A percentile compares a stretch with the other conserved stretches of the same genome.
These are phyloP conservation scores for Podila verticillata DNA, from an alignment of 192 early-diverging fungal species.

Conservation along the genomic window DNA sequence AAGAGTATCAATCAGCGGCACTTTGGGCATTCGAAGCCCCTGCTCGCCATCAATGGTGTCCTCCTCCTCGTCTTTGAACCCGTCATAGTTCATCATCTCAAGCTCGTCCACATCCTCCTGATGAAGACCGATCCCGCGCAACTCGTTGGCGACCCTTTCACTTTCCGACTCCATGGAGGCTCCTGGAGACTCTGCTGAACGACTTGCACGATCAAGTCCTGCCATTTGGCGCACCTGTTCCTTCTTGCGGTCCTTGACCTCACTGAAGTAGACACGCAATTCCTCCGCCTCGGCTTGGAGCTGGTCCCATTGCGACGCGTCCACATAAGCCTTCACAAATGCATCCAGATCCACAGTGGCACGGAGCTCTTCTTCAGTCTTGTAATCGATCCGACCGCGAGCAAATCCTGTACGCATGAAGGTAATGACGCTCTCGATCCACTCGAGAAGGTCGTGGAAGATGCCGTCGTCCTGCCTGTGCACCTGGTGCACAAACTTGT, in stretches of 20 bases:
- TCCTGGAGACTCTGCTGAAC: constrained; percentile 1
- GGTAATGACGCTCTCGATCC: constrained; percentile 48
- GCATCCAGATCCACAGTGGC: constrained; percentile 14
- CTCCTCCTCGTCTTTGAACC: constrained; percentile 1
- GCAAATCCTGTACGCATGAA: constrained; percentile 47
- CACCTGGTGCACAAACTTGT: constrained; percentile 58
- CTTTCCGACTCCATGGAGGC: not conserved
- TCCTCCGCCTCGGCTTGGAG: constrained; percentile 28
- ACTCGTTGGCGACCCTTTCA: constrained; percentile 25
- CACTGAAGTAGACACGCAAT: constrained; percentile 9
- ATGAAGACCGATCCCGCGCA: constrained; percentile 24
- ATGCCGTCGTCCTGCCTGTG: constrained; percentile 54
- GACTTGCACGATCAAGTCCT: constrained; percentile 5
- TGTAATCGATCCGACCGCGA: constrained; percentile 29
- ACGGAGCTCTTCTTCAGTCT: constrained; percentile 12
- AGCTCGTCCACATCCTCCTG: constrained; percentile 58
- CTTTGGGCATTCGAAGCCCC: constrained; percentile 20
- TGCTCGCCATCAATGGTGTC: constrained; percentile 17
- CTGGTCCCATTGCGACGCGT: constrained; percentile 29
- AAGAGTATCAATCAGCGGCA: constrained; percentile 37
- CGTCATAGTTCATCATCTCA: constrained; percentile 49
- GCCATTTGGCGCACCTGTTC: constrained; percentile 25
- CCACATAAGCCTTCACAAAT: constrained; percentile 31
- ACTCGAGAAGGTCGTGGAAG: constrained; percentile 53
- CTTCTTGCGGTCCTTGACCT: constrained; percentile 31